phyloP scores from a whole-genome alignment of 148 eudicot species.

The Nepenthes gracilis region DNA sequence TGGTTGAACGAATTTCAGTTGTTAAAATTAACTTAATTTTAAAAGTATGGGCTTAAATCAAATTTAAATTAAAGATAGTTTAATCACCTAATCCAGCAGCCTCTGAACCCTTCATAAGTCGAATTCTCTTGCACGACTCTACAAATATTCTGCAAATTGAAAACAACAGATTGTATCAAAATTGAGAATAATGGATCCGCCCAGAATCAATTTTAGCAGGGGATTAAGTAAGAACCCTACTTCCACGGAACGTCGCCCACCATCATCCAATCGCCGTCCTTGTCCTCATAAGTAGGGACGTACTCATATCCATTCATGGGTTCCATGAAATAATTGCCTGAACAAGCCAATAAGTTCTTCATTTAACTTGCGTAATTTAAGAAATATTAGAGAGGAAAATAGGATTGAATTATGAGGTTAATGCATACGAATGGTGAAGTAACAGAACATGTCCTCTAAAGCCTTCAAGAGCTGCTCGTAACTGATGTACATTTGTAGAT shows the following conservation, averaged over 20 bases:
- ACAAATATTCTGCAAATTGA: constrained; percentile 42
- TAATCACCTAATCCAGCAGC: constrained; percentile 29
- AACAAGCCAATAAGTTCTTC: too few species aligned
- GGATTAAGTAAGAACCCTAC: constrained; percentile 9
- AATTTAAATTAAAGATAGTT: not conserved
- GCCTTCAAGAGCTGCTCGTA: constrained; percentile 59
- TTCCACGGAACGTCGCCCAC: constrained; percentile 40
- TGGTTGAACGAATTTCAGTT: too few species aligned
- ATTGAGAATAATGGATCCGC: not conserved
- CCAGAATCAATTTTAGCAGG: not conserved
- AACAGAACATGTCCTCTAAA: constrained; percentile 54
- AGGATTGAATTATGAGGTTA: not conserved
- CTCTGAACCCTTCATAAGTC: constrained; percentile 54
- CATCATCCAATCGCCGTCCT: constrained; percentile 53
- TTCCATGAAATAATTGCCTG: constrained; percentile 8
- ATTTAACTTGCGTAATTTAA: too few species aligned
- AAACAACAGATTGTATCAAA: not conserved
- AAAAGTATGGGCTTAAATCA: too few species aligned
- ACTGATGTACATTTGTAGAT: constrained; percentile 44
- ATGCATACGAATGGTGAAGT: constrained; percentile 53
- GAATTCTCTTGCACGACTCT: constrained; percentile 55
- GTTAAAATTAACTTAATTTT: too few species aligned
- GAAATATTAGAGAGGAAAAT: too few species aligned
- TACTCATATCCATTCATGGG: constrained; percentile 9
- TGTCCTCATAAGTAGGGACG: constrained; percentile 37